Conservation (phyloP, 352 stramenopile species). For the Globisporangium takayamanum region DNA sequence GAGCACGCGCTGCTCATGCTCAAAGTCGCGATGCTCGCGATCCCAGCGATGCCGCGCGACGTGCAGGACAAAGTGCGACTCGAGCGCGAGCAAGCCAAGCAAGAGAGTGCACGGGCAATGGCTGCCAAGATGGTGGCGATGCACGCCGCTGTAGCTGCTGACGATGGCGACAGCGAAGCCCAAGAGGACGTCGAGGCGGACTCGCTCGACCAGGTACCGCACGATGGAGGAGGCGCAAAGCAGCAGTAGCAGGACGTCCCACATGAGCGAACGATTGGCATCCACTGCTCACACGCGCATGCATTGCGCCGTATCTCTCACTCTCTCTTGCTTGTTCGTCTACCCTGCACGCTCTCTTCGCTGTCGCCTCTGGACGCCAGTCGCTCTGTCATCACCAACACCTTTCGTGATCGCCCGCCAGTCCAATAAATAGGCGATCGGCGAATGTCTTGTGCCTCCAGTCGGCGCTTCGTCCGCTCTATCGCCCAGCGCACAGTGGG, state of each 20-base stretch:
- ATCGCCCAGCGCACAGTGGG: conserved; percentile 56
- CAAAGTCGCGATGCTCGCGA: conserved; percentile 52
- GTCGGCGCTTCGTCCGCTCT: not conserved
- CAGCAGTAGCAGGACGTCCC: not conserved
- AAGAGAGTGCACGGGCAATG: conserved; percentile 62
- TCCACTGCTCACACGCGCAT: too few relatives aligned
- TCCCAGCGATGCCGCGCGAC: conserved; percentile 48
- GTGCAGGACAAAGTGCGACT: conserved; percentile 39
- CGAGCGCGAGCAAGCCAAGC: conserved; percentile 61
- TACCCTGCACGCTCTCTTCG: too few relatives aligned
- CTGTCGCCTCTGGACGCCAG: too few relatives aligned
- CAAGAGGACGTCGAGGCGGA: not conserved
- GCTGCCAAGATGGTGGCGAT: conserved; percentile 25
- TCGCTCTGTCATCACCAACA: too few relatives aligned
- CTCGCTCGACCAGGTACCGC: too few relatives aligned
- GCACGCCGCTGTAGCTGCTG: not conserved
- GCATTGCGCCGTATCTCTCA: too few relatives aligned
- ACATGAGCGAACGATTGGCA: not conserved
- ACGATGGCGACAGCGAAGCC: not conserved
- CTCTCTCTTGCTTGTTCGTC: too few relatives aligned
- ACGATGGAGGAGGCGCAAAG: too few relatives aligned
- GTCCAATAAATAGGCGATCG: conserved; percentile 13
- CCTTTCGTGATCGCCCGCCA: not conserved
- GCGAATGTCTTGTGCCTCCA: not conserved
- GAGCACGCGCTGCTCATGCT: conserved; percentile 62